phyloP scores from a whole-genome alignment of 75 land plant species.

The Isoetes taiwanensis region DNA sequence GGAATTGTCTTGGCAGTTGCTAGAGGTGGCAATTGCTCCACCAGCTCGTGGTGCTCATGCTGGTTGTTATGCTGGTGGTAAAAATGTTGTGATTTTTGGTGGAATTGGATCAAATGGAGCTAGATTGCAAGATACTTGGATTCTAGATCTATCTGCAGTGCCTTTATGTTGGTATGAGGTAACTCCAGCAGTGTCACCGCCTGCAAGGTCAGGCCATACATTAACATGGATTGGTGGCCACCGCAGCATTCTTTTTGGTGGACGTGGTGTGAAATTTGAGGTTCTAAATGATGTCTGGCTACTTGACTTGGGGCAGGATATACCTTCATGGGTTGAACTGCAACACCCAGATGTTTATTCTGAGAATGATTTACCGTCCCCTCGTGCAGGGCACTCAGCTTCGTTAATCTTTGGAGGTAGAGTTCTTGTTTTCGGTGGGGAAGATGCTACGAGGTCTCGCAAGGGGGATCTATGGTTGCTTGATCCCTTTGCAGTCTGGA shows the following conservation, averaged over 20 bases:
- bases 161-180: conserved; percentile 48
- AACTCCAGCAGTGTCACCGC: conserved; percentile 35
- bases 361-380: conserved; percentile 32
- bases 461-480: conserved; percentile 89
- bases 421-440: conserved; percentile 80
- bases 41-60: conserved; percentile 94
- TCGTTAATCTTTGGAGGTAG: conserved; percentile 52
- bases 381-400: conserved; percentile 89
- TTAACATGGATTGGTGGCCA: conserved; percentile 60
- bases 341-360: conserved; percentile 23
- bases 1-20: conserved; percentile 45
- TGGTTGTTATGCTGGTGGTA: conserved; percentile 51
- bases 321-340: conserved; percentile 52
- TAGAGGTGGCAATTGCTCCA: conserved; percentile 48
- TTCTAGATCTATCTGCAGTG: conserved; percentile 45
- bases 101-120: conserved; percentile 71
- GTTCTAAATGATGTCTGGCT: conserved; percentile 90
- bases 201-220: conserved; percentile 87
- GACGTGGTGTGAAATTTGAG: conserved; percentile 66
- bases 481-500: conserved; percentile 30
- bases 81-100: conserved; percentile 62
- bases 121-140: conserved; percentile 79
- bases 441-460: conserved; percentile 59
- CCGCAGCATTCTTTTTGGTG: conserved; percentile 66
- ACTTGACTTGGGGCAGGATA: conserved; percentile 32